These are phyloP conservation scores for Fusarium incarnatum DNA, from an alignment of 2,329 filamentous ascomycete species.

Conservation along the genomic window DNA sequence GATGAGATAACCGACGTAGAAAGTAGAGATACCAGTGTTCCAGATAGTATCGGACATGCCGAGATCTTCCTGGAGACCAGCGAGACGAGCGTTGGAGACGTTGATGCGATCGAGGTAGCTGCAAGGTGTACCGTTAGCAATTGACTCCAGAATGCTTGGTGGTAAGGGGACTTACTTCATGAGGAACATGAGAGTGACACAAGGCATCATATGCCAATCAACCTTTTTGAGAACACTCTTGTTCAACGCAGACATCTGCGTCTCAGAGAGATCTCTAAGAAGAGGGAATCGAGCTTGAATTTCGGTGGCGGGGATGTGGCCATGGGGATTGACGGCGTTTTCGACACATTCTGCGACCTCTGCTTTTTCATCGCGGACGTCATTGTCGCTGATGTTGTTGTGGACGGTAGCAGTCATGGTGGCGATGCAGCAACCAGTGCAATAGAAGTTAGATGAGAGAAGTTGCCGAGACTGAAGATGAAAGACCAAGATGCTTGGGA, in stretches of 20 bases:
- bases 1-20: constrained; percentile 61
- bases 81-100: constrained; percentile 58
- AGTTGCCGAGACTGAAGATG: background rate
- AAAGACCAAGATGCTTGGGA: background rate
- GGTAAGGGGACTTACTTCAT: constrained; percentile 18
- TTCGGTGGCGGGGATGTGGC: constrained; percentile 34
- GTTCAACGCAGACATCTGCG: constrained; percentile 44
- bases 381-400: constrained; percentile 3
- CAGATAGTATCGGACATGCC: constrained; percentile 53
- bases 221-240: constrained; percentile 47
- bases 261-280: constrained; percentile 36
- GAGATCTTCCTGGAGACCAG: constrained; percentile 54
- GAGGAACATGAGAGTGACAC: constrained; percentile 25
- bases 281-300: constrained; percentile 44
- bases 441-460: background rate
- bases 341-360: constrained; percentile 16
- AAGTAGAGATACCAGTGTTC: constrained; percentile 56
- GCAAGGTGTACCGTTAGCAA: background rate
- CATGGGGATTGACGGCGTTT: constrained; percentile 1
- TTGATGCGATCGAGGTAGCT: constrained; percentile 65
- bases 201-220: constrained; percentile 47
- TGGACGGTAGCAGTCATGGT: constrained; percentile 12
- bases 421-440: background rate
- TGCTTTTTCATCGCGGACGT: background rate
- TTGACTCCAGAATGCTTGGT: background rate